Conservation (phyloP, 805 yeast genomes). For the Hanseniaspora valbyensis region DNA sequence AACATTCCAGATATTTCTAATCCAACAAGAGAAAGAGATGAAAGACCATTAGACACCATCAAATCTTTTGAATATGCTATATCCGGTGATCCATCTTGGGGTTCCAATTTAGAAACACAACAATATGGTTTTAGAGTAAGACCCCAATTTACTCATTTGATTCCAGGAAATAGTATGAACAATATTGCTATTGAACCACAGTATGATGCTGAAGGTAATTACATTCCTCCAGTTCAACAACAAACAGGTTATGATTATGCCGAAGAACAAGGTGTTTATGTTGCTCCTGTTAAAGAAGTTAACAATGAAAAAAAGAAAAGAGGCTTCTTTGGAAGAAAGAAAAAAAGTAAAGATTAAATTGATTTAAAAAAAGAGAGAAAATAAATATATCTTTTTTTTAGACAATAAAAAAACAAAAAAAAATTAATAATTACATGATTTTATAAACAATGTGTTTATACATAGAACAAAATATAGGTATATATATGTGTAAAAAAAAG, state of each 20-base stretch:
- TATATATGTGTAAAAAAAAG: no score
- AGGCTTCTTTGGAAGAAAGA: slow-evolving; percentile 69
- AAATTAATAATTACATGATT: no score
- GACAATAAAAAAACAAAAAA: no score
- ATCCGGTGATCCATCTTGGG: slow-evolving; percentile 72
- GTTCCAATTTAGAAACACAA: slow-evolving; percentile 69
- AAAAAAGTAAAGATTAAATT: no score
- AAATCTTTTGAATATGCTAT: slow-evolving; percentile 88
- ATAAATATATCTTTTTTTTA: no score
- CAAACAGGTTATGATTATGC: slow-evolving; percentile 24
- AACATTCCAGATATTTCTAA: slow-evolving; percentile 74
- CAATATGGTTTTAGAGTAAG: slow-evolving; percentile 79
- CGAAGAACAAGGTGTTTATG: slow-evolving; percentile 48
- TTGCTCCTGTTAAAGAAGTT: slow-evolving; percentile 39
- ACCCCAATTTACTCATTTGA: slow-evolving; percentile 37
- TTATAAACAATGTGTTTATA: no score
- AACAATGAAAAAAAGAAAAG: slow-evolving; percentile 60
- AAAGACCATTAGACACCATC: slow-evolving; percentile 93
- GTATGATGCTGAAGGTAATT: slow-evolving; percentile 25
- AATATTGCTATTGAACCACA: slow-evolving; percentile 28
- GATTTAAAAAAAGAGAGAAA: no score
- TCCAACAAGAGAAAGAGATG: slow-evolving; percentile 88
- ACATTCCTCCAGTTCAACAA: slow-evolving; percentile 21
- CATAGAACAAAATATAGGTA: no score
- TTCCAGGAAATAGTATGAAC: slow-evolving; percentile 7